Percentiles rank a stretch among this genome's conserved stretches.
These are phyloP conservation scores for Cryphonectria carpinicola DNA, from an alignment of 2,329 filamentous ascomycete species.

Conservation along the genomic window DNA sequence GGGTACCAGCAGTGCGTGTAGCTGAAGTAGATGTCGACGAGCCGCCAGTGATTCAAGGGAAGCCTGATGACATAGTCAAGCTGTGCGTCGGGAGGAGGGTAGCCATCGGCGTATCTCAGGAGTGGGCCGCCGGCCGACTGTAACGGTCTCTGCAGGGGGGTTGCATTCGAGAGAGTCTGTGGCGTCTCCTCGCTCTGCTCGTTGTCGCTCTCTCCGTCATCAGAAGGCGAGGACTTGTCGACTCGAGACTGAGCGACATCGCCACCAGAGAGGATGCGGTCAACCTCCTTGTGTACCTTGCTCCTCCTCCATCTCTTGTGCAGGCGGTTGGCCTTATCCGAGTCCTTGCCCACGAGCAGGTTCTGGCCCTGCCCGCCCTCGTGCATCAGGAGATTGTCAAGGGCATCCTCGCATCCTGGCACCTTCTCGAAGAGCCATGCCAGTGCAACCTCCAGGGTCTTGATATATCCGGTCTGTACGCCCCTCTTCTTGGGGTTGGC, in stretches of 20 bases:
- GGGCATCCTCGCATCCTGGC: conserved; percentile 60
- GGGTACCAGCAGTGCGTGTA: conserved; percentile 80
- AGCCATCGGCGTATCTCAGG: not conserved
- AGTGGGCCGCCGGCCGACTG: conserved; percentile 5
- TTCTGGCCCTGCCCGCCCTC: conserved; percentile 47
- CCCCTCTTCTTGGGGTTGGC: conserved; percentile 76
- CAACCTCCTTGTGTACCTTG: conserved; percentile 64
- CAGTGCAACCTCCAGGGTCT: conserved; percentile 70
- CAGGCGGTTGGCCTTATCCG: conserved; percentile 56
- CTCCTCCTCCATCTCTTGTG: conserved; percentile 67
- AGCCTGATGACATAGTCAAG: conserved; percentile 40
- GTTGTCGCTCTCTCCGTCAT: conserved; percentile 37
- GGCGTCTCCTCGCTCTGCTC: conserved; percentile 29
- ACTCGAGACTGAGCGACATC: conserved; percentile 38
- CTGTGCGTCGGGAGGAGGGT: not conserved
- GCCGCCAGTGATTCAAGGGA: conserved; percentile 58
- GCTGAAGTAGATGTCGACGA: conserved; percentile 74
- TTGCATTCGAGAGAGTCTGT: not conserved
- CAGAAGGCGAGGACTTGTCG: conserved; percentile 38
- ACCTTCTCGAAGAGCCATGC: conserved; percentile 68
- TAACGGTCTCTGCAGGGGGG: not conserved
- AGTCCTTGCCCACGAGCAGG: conserved; percentile 57
- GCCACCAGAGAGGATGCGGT: conserved; percentile 60
- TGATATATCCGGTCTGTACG: conserved; percentile 79
- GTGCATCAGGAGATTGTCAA: conserved; percentile 57